phyloP scores from a whole-genome alignment of 78 protist genomes.

The Dictyostelium firmibasis region DNA sequence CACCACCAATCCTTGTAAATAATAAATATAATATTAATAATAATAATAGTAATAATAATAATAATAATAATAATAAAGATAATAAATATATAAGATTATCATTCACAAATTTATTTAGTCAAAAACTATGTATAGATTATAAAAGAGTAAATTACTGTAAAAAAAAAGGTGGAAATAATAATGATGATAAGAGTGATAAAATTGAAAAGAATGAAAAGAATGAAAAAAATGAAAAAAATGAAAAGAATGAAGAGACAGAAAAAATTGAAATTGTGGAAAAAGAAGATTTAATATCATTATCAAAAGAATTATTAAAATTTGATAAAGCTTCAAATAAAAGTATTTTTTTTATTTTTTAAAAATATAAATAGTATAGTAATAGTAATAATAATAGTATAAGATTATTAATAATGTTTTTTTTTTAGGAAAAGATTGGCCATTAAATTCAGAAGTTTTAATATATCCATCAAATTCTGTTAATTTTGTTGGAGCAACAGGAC shows the following conservation, averaged over 20 bases:
- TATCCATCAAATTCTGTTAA: slow-evolving; percentile 5
- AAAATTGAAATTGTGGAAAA: not conserved
- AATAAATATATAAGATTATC: not conserved
- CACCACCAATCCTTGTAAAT: not conserved
- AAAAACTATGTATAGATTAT: not conserved
- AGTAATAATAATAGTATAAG: not conserved
- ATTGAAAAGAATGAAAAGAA: not conserved
- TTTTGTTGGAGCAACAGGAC: slow-evolving; percentile 45
- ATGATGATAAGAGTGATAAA: not conserved
- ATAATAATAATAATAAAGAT: not conserved
- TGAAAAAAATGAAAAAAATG: not conserved
- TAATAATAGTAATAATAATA: not conserved
- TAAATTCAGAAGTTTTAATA: slow-evolving; percentile 39
- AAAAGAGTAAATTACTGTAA: not conserved
- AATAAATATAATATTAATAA: not conserved
- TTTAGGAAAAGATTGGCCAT: slow-evolving; percentile 52
- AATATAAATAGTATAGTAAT: not conserved
- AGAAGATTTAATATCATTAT: slow-evolving; percentile 1
- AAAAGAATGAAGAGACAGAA: not conserved
- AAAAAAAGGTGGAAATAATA: not conserved
- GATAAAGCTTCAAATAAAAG: not conserved
- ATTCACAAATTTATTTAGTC: not conserved
- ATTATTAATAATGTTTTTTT: not conserved
- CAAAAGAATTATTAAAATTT: slow-evolving; percentile 1
- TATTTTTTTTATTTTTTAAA: no score